A percentile compares a stretch with the other conserved stretches of the same genome.
Evolutionary conservation across 306 rosid species (phyloP).

Genomic region (Albizia julibrissin): DNA sequence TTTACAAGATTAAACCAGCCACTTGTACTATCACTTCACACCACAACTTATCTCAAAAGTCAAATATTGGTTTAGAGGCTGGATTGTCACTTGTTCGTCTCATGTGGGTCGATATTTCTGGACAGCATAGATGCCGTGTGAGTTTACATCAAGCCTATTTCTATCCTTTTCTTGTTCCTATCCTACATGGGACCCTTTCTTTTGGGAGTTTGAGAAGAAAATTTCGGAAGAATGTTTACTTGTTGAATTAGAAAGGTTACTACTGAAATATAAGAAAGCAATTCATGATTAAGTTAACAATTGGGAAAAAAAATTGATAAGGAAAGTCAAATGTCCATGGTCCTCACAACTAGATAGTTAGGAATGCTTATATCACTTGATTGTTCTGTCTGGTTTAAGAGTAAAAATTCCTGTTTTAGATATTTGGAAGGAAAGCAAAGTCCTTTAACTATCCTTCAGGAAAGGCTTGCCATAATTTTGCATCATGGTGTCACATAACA

Average conservation of each 20-base stretch:
- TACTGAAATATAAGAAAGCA: neutral
- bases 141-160: conserved; percentile 34
- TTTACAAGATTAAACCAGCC: conserved; percentile 57
- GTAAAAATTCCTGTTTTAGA: neutral
- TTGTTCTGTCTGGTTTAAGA: neutral
- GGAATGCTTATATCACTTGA: neutral
- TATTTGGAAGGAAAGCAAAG: neutral
- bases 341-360: neutral
- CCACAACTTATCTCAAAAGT: conserved; percentile 33
- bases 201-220: conserved; percentile 11
- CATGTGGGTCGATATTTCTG: conserved; percentile 83
- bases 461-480: neutral
- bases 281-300: neutral
- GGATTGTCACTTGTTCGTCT: conserved; percentile 70
- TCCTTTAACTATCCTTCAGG: neutral
- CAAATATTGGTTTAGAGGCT: conserved; percentile 39
- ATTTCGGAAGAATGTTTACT: conserved; percentile 14
- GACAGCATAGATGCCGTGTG: conserved; percentile 95
- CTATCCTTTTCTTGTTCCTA: neutral
- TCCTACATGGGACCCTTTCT: conserved; percentile 8
- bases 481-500: neutral
- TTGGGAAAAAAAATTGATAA: neutral
- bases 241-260: conserved; percentile 4
- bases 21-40: conserved; percentile 29
- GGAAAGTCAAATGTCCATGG: neutral